Conservation (phyloP, 495 filamentous ascomycete genomes). For the Friedmanniomyces endolithicus region DNA sequence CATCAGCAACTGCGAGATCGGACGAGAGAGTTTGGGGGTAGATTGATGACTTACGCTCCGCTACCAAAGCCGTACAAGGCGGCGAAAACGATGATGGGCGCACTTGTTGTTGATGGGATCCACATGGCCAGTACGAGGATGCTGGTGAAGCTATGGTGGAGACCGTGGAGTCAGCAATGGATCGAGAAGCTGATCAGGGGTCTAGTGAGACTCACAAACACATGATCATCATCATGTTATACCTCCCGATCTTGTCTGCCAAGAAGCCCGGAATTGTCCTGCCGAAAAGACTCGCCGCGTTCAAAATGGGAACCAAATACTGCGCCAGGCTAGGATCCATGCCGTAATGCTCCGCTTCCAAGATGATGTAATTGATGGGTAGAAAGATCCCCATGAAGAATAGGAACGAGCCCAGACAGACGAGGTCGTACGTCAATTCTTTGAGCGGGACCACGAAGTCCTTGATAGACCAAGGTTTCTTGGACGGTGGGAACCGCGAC, state of each 20-base stretch:
- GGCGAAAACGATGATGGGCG: constrained; percentile 52
- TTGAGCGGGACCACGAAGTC: constrained; percentile 49
- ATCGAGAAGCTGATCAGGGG: background rate
- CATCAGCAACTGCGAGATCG: background rate
- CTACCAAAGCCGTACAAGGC: constrained; percentile 60
- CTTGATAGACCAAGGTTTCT: constrained; percentile 38
- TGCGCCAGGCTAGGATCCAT: constrained; percentile 45
- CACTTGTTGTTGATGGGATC: constrained; percentile 49
- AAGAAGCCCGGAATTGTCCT: constrained; percentile 59
- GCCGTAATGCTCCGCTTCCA: constrained; percentile 44
- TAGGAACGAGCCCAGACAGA: constrained; percentile 42
- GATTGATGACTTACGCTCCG: constrained; percentile 47
- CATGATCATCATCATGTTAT: constrained; percentile 59
- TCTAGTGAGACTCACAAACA: constrained; percentile 26
- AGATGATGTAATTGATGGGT: constrained; percentile 60
- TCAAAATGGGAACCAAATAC: constrained; percentile 63
- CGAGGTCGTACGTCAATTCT: constrained; percentile 44
- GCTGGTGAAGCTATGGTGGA: constrained; percentile 34
- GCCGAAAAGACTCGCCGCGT: constrained; percentile 60
- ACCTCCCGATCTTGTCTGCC: constrained; percentile 61
- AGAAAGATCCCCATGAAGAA: constrained; percentile 43
- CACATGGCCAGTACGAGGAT: constrained; percentile 58
- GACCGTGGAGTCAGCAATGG: background rate
- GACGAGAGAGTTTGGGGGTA: background rate
- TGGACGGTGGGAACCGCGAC: constrained; percentile 48